Evolutionary conservation across 2,329 filamentous ascomycete species (phyloP).

Genomic region (Metarhizium robertsii): DNA sequence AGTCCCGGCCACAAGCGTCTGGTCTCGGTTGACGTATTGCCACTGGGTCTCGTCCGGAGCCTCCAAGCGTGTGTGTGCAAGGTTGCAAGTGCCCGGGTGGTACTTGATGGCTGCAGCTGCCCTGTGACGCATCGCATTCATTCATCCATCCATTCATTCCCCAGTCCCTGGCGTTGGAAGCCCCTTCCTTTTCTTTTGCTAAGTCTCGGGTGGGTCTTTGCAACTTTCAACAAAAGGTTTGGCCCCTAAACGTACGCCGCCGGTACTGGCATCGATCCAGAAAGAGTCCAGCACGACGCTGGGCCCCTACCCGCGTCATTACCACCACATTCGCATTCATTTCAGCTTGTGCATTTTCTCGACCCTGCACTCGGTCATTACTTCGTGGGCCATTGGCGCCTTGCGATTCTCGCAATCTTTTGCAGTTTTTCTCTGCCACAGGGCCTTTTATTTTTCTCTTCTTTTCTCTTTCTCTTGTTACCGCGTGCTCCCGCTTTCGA

Average conservation of each 20-base stretch:
- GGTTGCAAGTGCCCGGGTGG: background rate
- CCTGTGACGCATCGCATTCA: background rate
- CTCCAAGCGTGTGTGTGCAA: background rate
- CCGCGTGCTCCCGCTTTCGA: background rate
- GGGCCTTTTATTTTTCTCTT: background rate
- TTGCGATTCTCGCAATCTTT: background rate
- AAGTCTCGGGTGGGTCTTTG: background rate
- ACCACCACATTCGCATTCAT: no score
- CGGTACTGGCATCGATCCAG: conserved; percentile 5
- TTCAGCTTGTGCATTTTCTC: no score
- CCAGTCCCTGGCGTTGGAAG: conserved; percentile 1
- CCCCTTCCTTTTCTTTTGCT: conserved; percentile 7
- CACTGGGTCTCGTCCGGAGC: background rate
- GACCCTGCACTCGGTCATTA: background rate
- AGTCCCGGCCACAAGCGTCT: background rate
- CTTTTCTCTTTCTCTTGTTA: background rate
- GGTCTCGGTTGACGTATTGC: background rate
- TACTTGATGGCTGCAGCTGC: background rate
- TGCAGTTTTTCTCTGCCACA: background rate
- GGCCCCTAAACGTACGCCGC: conserved; percentile 4
- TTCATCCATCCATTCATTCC: background rate
- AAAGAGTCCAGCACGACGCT: conserved; percentile 1
- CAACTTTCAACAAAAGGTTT: conserved; percentile 2
- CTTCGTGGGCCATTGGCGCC: background rate
- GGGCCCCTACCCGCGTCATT: background rate